Conservation (phyloP, 176 grass and related monocot species). For the Olyra latifolia region DNA sequence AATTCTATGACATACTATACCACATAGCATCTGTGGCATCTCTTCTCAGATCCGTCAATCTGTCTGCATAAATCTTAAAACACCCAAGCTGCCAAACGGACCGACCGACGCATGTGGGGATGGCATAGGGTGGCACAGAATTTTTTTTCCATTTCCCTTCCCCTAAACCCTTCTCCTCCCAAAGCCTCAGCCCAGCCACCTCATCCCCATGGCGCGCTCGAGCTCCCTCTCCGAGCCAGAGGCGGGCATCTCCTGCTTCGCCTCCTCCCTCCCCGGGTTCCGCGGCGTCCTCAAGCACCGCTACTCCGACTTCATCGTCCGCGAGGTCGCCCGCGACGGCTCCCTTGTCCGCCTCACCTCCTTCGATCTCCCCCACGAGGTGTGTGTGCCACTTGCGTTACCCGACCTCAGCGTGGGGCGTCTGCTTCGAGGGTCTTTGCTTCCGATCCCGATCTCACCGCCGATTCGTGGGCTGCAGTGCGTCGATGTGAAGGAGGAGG, state of each 20-base stretch:
- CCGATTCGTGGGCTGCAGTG: constrained; percentile 36
- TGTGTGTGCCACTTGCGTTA: not conserved
- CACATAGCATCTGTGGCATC: too few species aligned
- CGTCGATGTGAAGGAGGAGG: constrained; percentile 51
- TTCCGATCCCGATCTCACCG: not conserved
- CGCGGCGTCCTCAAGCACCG: constrained; percentile 88
- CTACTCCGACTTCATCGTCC: constrained; percentile 92
- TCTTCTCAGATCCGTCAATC: too few species aligned
- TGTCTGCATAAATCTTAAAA: too few species aligned
- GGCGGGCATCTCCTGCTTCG: constrained; percentile 82
- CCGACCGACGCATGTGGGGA: too few species aligned
- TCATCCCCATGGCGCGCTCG: constrained; percentile 50
- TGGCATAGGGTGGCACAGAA: too few species aligned
- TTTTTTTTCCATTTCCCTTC: too few species aligned
- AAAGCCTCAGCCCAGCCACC: constrained; percentile 24
- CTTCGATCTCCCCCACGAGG: constrained; percentile 77
- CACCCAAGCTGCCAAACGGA: too few species aligned
- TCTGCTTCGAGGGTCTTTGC: not conserved
- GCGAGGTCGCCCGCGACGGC: constrained; percentile 71
- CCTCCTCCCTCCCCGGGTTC: constrained; percentile 81
- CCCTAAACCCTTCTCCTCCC: not conserved
- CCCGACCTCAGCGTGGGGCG: not conserved
- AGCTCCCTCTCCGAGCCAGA: constrained; percentile 76
- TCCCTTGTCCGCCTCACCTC: constrained; percentile 71
- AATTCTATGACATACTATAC: too few species aligned